Percentiles rank a stretch among this genome's conserved stretches.
phyloP scores from a whole-genome alignment of 495 filamentous ascomycete genomes.

The Pseudevernia furfuracea region DNA sequence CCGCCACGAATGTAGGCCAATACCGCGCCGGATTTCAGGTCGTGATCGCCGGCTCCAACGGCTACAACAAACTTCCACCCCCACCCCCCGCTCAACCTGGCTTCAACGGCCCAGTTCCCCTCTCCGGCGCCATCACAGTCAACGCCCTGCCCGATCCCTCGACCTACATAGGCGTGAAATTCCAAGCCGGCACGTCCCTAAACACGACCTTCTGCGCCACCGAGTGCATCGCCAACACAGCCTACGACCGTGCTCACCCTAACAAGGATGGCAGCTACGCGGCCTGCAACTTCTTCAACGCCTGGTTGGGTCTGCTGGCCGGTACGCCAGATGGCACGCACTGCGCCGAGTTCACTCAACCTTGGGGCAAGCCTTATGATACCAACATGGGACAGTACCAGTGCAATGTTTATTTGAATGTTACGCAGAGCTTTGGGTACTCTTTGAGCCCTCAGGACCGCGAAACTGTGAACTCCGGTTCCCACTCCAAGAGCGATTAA shows the following conservation, averaged over 20 bases:
- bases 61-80: not conserved
- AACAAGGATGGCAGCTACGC: conserved; percentile 28
- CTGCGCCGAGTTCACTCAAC: conserved; percentile 28
- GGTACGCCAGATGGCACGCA: conserved; percentile 28
- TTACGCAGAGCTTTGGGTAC: conserved; percentile 20
- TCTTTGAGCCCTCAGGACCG: conserved; percentile 3
- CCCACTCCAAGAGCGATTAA: too few species aligned
- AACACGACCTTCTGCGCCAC: not conserved
- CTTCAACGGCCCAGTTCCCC: not conserved
- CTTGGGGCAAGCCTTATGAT: conserved; percentile 24
- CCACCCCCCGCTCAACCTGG: not conserved
- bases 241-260: conserved; percentile 31
- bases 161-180: not conserved
- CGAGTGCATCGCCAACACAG: not conserved
- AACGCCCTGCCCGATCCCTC: not conserved
- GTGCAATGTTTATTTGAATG: conserved; percentile 15
- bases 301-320: conserved; percentile 39
- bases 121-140: not conserved
- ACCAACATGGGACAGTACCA: conserved; percentile 27
- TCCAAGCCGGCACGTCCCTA: not conserved
- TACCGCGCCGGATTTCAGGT: conserved; percentile 36
- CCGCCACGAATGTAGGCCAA: conserved; percentile 35
- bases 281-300: conserved; percentile 44
- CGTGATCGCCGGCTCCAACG: conserved; percentile 39
- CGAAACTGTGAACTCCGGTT: too few species aligned